phyloP scores from a whole-genome alignment of 2,329 filamentous ascomycete species.

The Fusarium newnesense region DNA sequence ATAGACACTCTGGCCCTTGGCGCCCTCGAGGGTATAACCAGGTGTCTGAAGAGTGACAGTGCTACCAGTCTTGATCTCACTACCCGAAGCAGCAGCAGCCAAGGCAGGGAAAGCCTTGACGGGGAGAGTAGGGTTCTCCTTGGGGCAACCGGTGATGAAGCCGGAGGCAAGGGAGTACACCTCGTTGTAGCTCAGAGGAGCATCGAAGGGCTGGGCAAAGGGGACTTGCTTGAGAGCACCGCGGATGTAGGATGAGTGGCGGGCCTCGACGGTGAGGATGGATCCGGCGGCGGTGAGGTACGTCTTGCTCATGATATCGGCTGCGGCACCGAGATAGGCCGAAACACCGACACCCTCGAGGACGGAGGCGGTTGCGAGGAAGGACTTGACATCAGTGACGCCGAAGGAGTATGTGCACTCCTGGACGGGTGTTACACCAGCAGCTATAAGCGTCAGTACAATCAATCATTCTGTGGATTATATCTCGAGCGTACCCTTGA shows the following conservation, averaged over 20 bases:
- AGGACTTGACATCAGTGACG: conserved; percentile 64
- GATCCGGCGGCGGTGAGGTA: conserved; percentile 70
- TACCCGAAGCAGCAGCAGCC: conserved; percentile 42
- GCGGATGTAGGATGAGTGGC: conserved; percentile 71
- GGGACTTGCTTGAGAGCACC: conserved; percentile 58
- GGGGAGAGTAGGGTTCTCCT: conserved; percentile 63
- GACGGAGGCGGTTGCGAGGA: conserved; percentile 71
- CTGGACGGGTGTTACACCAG: conserved; percentile 60
- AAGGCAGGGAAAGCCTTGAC: conserved; percentile 70
- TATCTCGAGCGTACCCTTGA: conserved; percentile 9
- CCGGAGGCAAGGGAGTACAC: conserved; percentile 72
- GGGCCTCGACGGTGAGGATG: conserved; percentile 71
- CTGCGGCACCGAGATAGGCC: conserved; percentile 71
- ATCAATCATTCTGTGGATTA: accelerated
- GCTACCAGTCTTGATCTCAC: conserved; percentile 37
- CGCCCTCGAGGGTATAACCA: conserved; percentile 40
- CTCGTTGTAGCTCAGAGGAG: conserved; percentile 65
- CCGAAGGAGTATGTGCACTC: conserved; percentile 70
- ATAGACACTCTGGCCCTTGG: conserved; percentile 41
- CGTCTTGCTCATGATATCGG: conserved; percentile 65
- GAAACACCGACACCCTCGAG: conserved; percentile 73
- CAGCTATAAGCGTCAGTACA: conserved; percentile 35
- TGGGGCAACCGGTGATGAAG: conserved; percentile 69
- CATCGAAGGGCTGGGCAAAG: conserved; percentile 69
- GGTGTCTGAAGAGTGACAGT: conserved; percentile 44